Percentiles rank a stretch among this genome's conserved stretches.
Conservation (phyloP, 805 yeast species). For the Maudiozyma turicensis region DNA sequence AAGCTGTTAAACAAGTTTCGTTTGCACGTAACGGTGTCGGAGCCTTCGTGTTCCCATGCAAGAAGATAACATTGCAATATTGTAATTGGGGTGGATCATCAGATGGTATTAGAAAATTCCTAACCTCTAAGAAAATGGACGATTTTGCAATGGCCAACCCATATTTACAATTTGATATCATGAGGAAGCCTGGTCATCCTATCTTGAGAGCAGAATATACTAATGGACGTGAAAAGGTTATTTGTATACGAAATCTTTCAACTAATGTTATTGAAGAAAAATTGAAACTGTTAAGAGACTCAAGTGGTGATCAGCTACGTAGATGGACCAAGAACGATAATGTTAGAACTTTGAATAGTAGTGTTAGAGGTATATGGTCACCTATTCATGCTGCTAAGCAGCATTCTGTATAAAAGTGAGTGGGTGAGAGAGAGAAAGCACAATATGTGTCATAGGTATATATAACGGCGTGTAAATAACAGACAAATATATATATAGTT, state of each 20-base stretch:
- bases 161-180: conserved; percentile 60
- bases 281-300: conserved; percentile 50
- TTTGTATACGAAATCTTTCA: conserved; percentile 70
- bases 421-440: conserved; percentile 8
- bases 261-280: conserved; percentile 54
- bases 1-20: conserved; percentile 49
- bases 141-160: conserved; percentile 52
- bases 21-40: conserved; percentile 69
- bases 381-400: conserved; percentile 58
- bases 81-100: conserved; percentile 97
- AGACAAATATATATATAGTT: neutral
- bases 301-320: conserved; percentile 54
- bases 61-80: conserved; percentile 62
- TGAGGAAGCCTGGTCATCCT: conserved; percentile 77
- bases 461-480: neutral
- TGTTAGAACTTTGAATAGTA: conserved; percentile 68
- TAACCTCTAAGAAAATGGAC: conserved; percentile 42
- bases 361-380: conserved; percentile 96
- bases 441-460: neutral
- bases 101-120: conserved; percentile 63
- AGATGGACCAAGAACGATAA: conserved; percentile 60
- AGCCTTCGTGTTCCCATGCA: conserved; percentile 66
- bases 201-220: conserved; percentile 50
- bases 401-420: conserved; percentile 14
- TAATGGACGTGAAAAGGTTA: conserved; percentile 40